Evolutionary conservation across 768 basidiomycete genomes (phyloP).

Genomic region (Cystoderma amianthinum): DNA sequence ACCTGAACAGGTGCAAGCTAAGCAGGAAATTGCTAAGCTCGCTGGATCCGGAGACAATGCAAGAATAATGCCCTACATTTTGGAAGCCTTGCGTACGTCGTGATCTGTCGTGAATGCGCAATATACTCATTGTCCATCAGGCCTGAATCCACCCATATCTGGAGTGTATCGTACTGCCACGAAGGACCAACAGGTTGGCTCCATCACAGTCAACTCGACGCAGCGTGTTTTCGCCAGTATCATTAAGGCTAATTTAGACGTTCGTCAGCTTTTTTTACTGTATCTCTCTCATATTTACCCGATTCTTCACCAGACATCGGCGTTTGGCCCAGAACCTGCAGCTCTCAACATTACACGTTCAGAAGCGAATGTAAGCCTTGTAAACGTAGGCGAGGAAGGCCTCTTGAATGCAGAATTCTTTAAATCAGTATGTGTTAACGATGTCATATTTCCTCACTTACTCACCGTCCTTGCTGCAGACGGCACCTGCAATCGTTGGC

Average conservation of each 20-base stretch:
- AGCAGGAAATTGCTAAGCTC: slow-evolving; percentile 32
- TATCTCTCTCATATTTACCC: background rate
- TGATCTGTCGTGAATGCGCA: no score
- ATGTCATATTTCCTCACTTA: background rate
- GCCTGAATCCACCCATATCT: slow-evolving; percentile 27
- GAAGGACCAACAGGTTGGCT: slow-evolving; percentile 17
- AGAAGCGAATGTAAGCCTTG: slow-evolving; percentile 1
- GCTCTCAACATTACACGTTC: slow-evolving; percentile 13
- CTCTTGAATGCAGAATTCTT: slow-evolving; percentile 31
- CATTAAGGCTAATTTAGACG: slow-evolving; percentile 30
- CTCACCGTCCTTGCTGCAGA: slow-evolving; percentile 17
- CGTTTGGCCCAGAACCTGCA: slow-evolving; percentile 14
- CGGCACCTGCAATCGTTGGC: slow-evolving; percentile 34
- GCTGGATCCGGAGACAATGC: slow-evolving; percentile 13
- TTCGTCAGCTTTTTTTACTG: slow-evolving; percentile 16
- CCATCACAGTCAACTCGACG: slow-evolving; percentile 16
- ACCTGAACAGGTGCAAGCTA: slow-evolving; percentile 22
- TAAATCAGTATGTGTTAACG: slow-evolving; percentile 20
- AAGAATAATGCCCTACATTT: slow-evolving; percentile 34
- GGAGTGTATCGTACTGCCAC: slow-evolving; percentile 32
- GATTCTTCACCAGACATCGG: slow-evolving; percentile 11
- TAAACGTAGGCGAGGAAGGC: slow-evolving; percentile 10
- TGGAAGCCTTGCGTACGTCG: slow-evolving; percentile 38
- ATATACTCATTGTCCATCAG: slow-evolving; percentile 9
- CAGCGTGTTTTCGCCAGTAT: slow-evolving; percentile 28